These are phyloP conservation scores for Haematococcus sp. DNA, from an alignment of 139 green algal genomes.

Conservation along the genomic window DNA sequence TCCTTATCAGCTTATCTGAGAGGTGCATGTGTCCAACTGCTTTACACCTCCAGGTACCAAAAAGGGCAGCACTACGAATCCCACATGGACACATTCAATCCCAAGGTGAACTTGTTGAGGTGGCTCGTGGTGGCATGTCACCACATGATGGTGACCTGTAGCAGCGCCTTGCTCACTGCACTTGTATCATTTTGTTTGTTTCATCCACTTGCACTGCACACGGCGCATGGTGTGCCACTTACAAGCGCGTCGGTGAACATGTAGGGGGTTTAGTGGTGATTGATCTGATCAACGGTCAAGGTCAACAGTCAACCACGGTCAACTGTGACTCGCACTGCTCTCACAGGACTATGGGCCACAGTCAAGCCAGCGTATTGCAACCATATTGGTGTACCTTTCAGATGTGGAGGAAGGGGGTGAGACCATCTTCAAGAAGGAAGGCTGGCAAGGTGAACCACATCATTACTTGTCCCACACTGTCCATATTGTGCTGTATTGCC, in stretches of 20 bases:
- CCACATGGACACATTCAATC: slow-evolving; percentile 57
- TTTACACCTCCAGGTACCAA: slow-evolving; percentile 29
- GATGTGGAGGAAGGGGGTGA: slow-evolving; percentile 81
- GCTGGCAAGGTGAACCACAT: slow-evolving; percentile 43
- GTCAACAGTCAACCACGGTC: too few species aligned
- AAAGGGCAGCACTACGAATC: slow-evolving; percentile 53
- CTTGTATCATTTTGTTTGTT: too few species aligned
- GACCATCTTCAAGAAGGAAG: slow-evolving; percentile 71
- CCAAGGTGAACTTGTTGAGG: slow-evolving; percentile 9
- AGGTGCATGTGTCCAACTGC: too few species aligned
- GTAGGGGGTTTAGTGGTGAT: background rate
- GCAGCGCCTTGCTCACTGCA: slow-evolving; percentile 2
- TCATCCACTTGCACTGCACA: background rate
- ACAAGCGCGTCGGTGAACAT: too few species aligned
- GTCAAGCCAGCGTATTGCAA: slow-evolving; percentile 69
- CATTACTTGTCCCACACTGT: background rate
- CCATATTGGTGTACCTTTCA: slow-evolving; percentile 73
- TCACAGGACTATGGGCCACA: slow-evolving; percentile 70
- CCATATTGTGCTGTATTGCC: background rate
- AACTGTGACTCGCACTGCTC: too few species aligned
- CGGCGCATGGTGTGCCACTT: background rate
- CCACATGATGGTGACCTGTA: background rate
- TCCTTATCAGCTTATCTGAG: too few species aligned
- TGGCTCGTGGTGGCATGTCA: background rate
- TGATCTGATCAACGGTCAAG: background rate